A percentile compares a stretch with the other conserved stretches of the same genome.
phyloP scores from a whole-genome alignment of 2,329 filamentous ascomycete species.

The Stagonosporopsis cucurbitacearum region DNA sequence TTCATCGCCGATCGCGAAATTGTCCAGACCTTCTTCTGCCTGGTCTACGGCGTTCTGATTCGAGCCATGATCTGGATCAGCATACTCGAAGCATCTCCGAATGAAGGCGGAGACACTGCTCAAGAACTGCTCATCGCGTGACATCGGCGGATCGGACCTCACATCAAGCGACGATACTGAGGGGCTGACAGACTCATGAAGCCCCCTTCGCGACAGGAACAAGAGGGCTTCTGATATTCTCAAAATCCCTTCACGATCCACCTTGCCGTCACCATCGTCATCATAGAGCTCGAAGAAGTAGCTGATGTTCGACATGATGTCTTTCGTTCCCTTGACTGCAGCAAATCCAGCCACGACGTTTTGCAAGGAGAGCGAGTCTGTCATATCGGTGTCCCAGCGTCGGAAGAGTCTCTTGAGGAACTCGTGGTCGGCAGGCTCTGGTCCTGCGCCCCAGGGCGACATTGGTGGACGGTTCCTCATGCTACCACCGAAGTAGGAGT shows the following conservation, averaged over 20 bases:
- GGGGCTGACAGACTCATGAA: slow-evolving; percentile 76
- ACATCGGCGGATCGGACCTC: slow-evolving; percentile 53
- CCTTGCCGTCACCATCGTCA: slow-evolving; percentile 86
- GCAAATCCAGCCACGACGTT: slow-evolving; percentile 92
- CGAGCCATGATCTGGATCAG: slow-evolving; percentile 81
- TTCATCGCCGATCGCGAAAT: slow-evolving; percentile 76
- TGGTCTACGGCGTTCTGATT: slow-evolving; percentile 55
- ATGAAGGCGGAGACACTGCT: slow-evolving; percentile 96
- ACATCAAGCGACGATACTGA: slow-evolving; percentile 65
- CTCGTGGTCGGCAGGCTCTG: slow-evolving; percentile 87
- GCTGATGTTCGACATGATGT: slow-evolving; percentile 97
- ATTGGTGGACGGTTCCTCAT: slow-evolving; percentile 50
- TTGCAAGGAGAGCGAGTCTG: slow-evolving; percentile 80
- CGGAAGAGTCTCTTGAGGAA: slow-evolving; percentile 88
- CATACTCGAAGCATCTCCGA: slow-evolving; percentile 95
- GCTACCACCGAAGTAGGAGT: slow-evolving; percentile 63
- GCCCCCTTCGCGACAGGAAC: slow-evolving; percentile 87
- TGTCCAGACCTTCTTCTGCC: slow-evolving; percentile 50
- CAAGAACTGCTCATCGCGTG: slow-evolving; percentile 84
- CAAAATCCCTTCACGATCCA: slow-evolving; percentile 93
- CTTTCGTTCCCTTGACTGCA: slow-evolving; percentile 87
- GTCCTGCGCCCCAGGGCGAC: slow-evolving; percentile 65
- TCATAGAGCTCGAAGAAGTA: slow-evolving; percentile 99
- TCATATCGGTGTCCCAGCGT: slow-evolving; percentile 83
- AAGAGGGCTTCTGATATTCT: slow-evolving; percentile 92